Evolutionary conservation across 257 asterid species (phyloP).

Genomic region (Solanum ossicruentum): DNA sequence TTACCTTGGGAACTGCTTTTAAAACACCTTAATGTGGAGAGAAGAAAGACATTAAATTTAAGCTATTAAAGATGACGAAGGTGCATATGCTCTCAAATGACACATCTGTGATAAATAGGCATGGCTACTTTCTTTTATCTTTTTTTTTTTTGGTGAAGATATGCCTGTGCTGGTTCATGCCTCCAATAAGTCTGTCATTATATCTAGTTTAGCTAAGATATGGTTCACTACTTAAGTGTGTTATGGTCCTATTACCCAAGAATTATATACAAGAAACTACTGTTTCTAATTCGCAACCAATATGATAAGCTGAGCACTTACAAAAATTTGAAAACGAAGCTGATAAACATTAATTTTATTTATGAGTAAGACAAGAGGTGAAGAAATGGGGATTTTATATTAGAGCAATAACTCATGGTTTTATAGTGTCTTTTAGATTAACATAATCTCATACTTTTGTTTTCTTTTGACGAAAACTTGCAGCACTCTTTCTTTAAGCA

Average conservation of each 20-base stretch:
- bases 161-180: neutral
- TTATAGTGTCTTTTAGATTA: neutral
- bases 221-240: neutral
- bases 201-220: neutral
- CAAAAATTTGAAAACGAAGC: neutral
- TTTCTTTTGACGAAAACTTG: constrained; percentile 2
- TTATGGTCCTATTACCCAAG: neutral
- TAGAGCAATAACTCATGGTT: neutral
- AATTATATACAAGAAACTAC: neutral
- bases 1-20: neutral
- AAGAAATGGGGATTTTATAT: neutral
- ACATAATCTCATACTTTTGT: neutral
- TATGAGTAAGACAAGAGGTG: neutral
- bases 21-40: neutral
- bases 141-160: neutral
- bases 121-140: neutral
- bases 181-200: neutral
- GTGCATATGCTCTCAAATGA: neutral
- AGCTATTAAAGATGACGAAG: neutral
- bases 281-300: neutral
- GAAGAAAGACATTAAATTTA: neutral
- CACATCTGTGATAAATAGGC: neutral
- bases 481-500: constrained; percentile 93
- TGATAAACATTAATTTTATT: neutral
- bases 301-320: neutral